Percentiles rank a stretch among this genome's conserved stretches.
Conservation (phyloP, 768 basidiomycete genomes). For the Leucosporidium yakuticum region DNA sequence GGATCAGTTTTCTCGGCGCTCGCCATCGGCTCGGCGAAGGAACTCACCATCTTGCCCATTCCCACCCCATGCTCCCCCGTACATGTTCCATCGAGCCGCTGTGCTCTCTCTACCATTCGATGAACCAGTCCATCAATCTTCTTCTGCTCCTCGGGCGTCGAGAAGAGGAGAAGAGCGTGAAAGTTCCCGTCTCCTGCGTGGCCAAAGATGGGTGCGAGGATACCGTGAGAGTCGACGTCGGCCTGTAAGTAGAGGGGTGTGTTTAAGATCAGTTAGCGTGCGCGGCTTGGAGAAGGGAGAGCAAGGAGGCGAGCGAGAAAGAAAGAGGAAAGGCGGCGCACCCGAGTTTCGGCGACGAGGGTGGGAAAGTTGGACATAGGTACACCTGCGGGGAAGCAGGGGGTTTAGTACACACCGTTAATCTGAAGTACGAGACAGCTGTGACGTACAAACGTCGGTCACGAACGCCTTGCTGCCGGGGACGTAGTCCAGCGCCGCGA, state of each 20-base stretch:
- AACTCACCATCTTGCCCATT: constrained; percentile 11
- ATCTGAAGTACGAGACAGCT: constrained; percentile 45
- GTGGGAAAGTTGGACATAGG: constrained; percentile 44
- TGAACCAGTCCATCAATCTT: constrained; percentile 36
- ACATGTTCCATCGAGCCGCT: constrained; percentile 47
- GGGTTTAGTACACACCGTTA: too few relatives aligned
- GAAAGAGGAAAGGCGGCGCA: neutral
- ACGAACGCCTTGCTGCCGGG: constrained; percentile 54
- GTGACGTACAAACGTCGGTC: constrained; percentile 31
- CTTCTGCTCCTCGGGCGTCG: constrained; percentile 32
- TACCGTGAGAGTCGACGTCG: constrained; percentile 21
- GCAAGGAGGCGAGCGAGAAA: too few relatives aligned
- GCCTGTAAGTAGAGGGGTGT: neutral
- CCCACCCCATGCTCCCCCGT: constrained; percentile 42
- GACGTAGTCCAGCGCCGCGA: constrained; percentile 24
- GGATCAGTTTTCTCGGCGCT: neutral
- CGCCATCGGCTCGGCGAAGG: neutral
- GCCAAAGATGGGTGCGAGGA: constrained; percentile 51
- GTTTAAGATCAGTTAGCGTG: neutral
- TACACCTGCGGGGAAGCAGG: constrained; percentile 26
- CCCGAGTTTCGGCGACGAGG: constrained; percentile 56
- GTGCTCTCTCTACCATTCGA: constrained; percentile 46
- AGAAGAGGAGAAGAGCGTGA: constrained; percentile 37
- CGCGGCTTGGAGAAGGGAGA: too few relatives aligned
- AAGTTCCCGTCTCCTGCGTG: constrained; percentile 41